Evolutionary conservation across 2,329 filamentous ascomycete species (phyloP), one percentile per base, ranked within the genome.

Genomic region (Xylariaceae sp.): DNA sequence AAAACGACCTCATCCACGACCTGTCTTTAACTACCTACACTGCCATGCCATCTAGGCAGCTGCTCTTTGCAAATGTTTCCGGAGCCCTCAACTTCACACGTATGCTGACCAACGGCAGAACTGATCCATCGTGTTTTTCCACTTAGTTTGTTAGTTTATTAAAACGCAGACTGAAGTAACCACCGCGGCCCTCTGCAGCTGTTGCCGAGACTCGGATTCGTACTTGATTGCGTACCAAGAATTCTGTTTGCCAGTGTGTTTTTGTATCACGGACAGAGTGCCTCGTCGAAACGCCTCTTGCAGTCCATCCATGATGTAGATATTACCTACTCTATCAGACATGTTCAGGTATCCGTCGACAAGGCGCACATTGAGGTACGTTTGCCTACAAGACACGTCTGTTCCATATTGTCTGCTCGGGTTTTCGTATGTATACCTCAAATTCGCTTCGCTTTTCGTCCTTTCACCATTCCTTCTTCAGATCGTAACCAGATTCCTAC

Each of bases 191-290:
- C 12, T 32, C 7, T 48, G 47, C 43, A 32, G 31, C 26, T 34
- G 29, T 43, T 43, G 43, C 35, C 11, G 29, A 30, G 35, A 6
- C 37, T 27, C 47, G 34, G 46, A 41, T 47, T 6, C 7, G 27
- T 4, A 30, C 9, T 8, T 11, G 37, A 26, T 19, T 29, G 11
- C 31, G 9, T 19, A 32, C 44, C n/a, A 52, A 42, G 19, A 19
- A 30, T 52, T 52, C 43, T 9, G 50, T 52, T 52, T 52, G 50
- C 30, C 40, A 29, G 29, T 3, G 3, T 40, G 9, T 40, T 40
- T 7, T 27, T 44, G 41, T 44, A 12, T 44, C 9, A 44, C 26
- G 39, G n/a, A 40, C 3, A 40, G 42, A 26, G 27, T 26, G 42
- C 31, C 42, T 30, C 12, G 12, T 37, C 5, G 12, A 37, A 7